Percentiles rank a stretch among this genome's conserved stretches.
phyloP scores from a whole-genome alignment of 192 early-diverging fungal genomes.

The Dimargaris cristalligena region DNA sequence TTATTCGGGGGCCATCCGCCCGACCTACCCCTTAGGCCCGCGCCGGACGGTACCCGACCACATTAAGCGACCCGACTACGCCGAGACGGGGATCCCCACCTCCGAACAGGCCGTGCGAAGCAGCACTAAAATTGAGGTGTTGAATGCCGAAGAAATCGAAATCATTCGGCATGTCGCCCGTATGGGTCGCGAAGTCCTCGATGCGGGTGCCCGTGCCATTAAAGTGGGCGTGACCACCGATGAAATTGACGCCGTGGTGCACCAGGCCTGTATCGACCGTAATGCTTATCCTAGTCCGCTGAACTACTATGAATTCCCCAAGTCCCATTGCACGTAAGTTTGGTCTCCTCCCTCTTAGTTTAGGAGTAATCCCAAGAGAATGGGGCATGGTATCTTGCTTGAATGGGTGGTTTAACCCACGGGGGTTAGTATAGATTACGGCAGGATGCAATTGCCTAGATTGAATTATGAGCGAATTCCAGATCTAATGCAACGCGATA shows the following conservation, averaged over 20 bases:
- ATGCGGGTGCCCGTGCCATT: constrained; percentile 64
- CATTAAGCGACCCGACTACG: constrained; percentile 60
- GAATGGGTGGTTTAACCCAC: too few relatives aligned
- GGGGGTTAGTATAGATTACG: constrained; percentile 17
- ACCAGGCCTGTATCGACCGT: constrained; percentile 85
- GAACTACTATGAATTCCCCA: constrained; percentile 92
- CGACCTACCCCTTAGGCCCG: constrained; percentile 62
- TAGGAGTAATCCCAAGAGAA: too few relatives aligned
- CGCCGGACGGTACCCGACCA: constrained; percentile 40
- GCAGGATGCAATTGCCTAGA: constrained; percentile 20
- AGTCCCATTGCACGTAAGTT: constrained; percentile 80
- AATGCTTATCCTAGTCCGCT: constrained; percentile 89
- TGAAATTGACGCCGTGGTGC: constrained; percentile 88
- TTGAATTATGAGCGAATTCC: background rate
- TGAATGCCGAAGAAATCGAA: constrained; percentile 57
- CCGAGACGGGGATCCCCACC: constrained; percentile 19
- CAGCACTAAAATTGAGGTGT: constrained; percentile 44
- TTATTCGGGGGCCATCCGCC: constrained; percentile 50
- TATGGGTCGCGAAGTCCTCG: constrained; percentile 77
- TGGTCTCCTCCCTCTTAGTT: too few relatives aligned
- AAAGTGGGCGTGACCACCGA: constrained; percentile 81
- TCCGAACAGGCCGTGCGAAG: constrained; percentile 59
- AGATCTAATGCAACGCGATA: background rate
- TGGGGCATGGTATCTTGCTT: too few relatives aligned
- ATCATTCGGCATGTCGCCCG: constrained; percentile 62